These are phyloP conservation scores for Phylloboletellus chloephorus DNA, from an alignment of 1,284 basidiomycete species.

Conservation along the genomic window DNA sequence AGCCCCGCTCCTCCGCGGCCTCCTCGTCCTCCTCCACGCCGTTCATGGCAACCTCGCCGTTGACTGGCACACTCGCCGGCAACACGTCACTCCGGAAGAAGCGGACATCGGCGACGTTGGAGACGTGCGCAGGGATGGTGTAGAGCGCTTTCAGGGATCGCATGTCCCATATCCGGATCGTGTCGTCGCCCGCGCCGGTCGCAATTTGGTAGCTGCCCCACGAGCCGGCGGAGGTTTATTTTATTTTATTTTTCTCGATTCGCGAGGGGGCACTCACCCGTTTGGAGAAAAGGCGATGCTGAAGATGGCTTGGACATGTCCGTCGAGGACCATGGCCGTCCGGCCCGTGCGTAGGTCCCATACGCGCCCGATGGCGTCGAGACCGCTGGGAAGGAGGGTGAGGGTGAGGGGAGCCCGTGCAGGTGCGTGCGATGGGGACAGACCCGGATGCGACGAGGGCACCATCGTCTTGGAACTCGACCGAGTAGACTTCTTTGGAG, in stretches of 20 bases:
- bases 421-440: background rate
- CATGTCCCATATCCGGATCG: conserved; percentile 98
- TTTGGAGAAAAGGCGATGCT: conserved; percentile 93
- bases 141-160: conserved; percentile 88
- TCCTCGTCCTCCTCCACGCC: conserved; percentile 29
- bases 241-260: too few relatives aligned
- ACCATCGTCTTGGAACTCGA: conserved; percentile 95
- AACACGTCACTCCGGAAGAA: conserved; percentile 73
- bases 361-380: conserved; percentile 94
- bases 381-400: conserved; percentile 53
- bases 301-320: conserved; percentile 92
- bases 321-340: conserved; percentile 97
- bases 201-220: conserved; percentile 85
- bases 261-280: conserved; percentile 54
- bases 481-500: conserved; percentile 92
- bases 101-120: conserved; percentile 90
- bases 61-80: conserved; percentile 27
- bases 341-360: conserved; percentile 96
- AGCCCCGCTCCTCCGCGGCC: conserved; percentile 56
- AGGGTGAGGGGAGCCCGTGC: background rate
- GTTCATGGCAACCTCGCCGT: conserved; percentile 37
- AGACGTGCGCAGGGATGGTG: conserved; percentile 94
- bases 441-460: conserved; percentile 90
- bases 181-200: conserved; percentile 95
- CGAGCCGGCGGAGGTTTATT: conserved; percentile 8